Percentiles rank a stretch among this genome's conserved stretches.
Conservation (phyloP, 83 land plant species). For the Picea abies region DNA sequence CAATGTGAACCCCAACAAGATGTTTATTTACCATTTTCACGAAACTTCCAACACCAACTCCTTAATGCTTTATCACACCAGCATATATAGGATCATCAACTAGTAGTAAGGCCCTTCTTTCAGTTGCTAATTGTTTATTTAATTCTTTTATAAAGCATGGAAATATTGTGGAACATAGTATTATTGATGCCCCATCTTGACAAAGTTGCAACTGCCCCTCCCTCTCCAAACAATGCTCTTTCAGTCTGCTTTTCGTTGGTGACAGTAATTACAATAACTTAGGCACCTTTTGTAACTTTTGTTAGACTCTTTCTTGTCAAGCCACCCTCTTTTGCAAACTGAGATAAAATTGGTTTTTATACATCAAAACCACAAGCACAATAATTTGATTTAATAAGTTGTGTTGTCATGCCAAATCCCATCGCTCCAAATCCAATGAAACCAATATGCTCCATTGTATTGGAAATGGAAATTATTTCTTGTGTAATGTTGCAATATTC, state of each 20-base stretch:
- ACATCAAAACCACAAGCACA: constrained; percentile 77
- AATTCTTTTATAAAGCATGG: constrained; percentile 72
- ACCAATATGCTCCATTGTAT: constrained; percentile 53
- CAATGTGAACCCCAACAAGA: too few relatives aligned
- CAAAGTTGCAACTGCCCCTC: neutral
- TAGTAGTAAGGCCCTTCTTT: too few relatives aligned
- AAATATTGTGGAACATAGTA: constrained; percentile 93
- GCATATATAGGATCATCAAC: too few relatives aligned
- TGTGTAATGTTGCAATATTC: too few relatives aligned
- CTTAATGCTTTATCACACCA: too few relatives aligned
- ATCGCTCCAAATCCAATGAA: constrained; percentile 97
- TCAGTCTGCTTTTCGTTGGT: too few relatives aligned
- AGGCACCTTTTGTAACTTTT: constrained; percentile 71
- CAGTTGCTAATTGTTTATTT: constrained; percentile 42
- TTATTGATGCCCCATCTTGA: constrained; percentile 26
- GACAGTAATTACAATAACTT: too few relatives aligned
- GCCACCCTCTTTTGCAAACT: constrained; percentile 81
- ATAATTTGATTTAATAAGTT: constrained; percentile 66
- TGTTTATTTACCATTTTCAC: too few relatives aligned
- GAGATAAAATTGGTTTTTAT: constrained; percentile 59
- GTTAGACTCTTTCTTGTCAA: constrained; percentile 42
- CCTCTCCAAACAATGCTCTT: too few relatives aligned
- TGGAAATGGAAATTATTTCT: constrained; percentile 28
- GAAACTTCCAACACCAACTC: too few relatives aligned
- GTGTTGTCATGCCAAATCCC: constrained; percentile 96